phyloP scores from a whole-genome alignment of 2,329 filamentous ascomycete genomes.

The Nemania abortiva region DNA sequence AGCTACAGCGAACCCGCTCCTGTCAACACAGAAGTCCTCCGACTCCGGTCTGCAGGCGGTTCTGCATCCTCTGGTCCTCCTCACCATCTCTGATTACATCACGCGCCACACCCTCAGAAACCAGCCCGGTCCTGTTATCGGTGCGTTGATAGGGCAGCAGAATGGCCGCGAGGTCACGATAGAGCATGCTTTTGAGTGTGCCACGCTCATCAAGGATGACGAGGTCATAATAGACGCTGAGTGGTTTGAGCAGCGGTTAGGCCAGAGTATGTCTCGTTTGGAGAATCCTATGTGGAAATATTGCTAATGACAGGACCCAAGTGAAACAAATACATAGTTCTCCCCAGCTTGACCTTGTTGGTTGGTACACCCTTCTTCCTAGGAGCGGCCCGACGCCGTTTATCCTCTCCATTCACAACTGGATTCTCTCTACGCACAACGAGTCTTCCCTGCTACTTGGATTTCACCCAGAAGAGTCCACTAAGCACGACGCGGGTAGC shows the following conservation, averaged over 20 bases:
- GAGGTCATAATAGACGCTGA: conserved; percentile 72
- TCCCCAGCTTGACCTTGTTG: conserved; percentile 85
- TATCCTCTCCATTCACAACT: conserved; percentile 80
- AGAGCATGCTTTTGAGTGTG: conserved; percentile 92
- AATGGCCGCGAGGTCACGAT: conserved; percentile 91
- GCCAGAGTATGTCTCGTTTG: conserved; percentile 70
- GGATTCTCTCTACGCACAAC: conserved; percentile 80
- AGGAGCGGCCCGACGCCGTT: conserved; percentile 75
- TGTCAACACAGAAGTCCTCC: conserved; percentile 74
- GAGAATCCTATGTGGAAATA: background rate
- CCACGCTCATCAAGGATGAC: conserved; percentile 65
- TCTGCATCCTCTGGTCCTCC: conserved; percentile 92
- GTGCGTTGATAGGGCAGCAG: conserved; percentile 90
- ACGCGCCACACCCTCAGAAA: conserved; percentile 86
- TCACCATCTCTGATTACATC: conserved; percentile 97
- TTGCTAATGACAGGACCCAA: conserved; percentile 54
- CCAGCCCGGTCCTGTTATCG: conserved; percentile 81
- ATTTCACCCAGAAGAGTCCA: conserved; percentile 78
- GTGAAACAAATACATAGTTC: conserved; percentile 91
- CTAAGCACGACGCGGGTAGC: conserved; percentile 71
- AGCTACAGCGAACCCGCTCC: conserved; percentile 64
- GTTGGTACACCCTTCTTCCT: conserved; percentile 88
- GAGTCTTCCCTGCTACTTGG: conserved; percentile 89
- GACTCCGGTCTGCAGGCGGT: conserved; percentile 83
- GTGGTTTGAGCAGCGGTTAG: conserved; percentile 83